Conservation (phyloP, 805 yeast species). For the Candida cerambycidarum region DNA sequence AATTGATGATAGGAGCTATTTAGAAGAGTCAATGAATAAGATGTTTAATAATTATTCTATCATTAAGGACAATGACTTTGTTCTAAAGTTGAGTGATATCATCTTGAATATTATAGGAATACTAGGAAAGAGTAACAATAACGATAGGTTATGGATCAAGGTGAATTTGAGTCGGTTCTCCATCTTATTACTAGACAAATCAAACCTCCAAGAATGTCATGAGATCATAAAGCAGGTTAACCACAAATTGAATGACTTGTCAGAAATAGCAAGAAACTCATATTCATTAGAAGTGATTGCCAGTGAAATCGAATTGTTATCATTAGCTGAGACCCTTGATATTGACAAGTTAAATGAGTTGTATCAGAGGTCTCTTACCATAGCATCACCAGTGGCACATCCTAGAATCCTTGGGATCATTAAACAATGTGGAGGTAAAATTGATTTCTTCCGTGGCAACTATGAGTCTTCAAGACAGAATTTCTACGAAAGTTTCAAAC, state of each 20-base stretch:
- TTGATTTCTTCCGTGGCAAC: constrained; percentile 58
- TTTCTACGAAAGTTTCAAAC: constrained; percentile 48
- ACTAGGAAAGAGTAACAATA: constrained; percentile 19
- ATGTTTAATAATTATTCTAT: constrained; percentile 34
- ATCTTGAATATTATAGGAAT: constrained; percentile 24
- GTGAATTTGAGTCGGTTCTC: constrained; percentile 47
- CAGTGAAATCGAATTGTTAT: constrained; percentile 56
- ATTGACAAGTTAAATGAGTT: constrained; percentile 44
- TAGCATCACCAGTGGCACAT: constrained; percentile 69
- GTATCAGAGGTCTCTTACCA: constrained; percentile 41
- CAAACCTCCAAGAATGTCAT: constrained; percentile 32
- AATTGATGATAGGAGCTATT: constrained; percentile 32
- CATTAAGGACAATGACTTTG: constrained; percentile 27
- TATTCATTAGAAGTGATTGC: constrained; percentile 65
- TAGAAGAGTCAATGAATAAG: constrained; percentile 39
- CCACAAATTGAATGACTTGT: constrained; percentile 30
- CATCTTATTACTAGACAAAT: constrained; percentile 30
- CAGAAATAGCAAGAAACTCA: constrained; percentile 47
- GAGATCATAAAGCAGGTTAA: constrained; percentile 38
- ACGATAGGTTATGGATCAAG: constrained; percentile 48
- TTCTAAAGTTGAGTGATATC: constrained; percentile 29
- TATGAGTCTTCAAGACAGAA: constrained; percentile 65
- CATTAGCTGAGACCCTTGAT: constrained; percentile 31
- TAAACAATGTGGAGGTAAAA: constrained; percentile 72
- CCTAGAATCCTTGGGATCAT: constrained; percentile 74